Base-by-base conservation (phyloP, 2,329 filamentous ascomycete species). In the Colletotrichum truncatum region DNA sequence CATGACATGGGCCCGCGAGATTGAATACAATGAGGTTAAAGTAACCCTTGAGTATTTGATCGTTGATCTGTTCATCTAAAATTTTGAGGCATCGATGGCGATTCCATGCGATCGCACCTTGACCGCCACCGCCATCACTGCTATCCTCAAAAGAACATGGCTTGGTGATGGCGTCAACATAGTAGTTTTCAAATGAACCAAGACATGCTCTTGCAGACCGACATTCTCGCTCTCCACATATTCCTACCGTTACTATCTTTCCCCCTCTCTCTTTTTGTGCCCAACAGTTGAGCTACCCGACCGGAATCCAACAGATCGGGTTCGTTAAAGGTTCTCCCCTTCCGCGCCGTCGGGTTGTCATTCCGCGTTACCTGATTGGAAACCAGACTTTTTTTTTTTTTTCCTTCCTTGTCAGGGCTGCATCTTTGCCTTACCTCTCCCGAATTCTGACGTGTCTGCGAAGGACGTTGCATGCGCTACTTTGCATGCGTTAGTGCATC, bases 21-120 rank as follows among this genome's bases (percentile, higher is more conserved):
- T 55, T 62, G 62, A 65, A 65, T 65, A 62, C 62, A 65, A 65
- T 62, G 10, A 48, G 51, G 57, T 65, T 25, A 55, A 65, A 65
- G 14, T 61, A 43, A 9, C 23, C 48, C 10, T 26, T 11, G 5
- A 10, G 41, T 28, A 32, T 12, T 41, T 38, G 18, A 48, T 46
- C 39, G 39, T 38, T 36, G 53, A 57, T 21, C 18, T 58, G 55
- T 49, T 49, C 21, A n/a, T 58, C 43, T 30, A 38, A 46, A 28
- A 10, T 38, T 46, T 48, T 12, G 9, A 36, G 23, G n/a, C 36
- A 26, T 39, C 26, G 14, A 41, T 34, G 18, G 32, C 48, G 30
- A 38, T 52, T 16, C 30, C 16, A n/a, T 9, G 45, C 45, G n/a
- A 30, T n/a, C 45, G 16, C 39, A 43, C 12, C 39, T 52, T 16